Evolutionary conservation across 345 rosid species (phyloP).

Genomic region (Euphorbia tirucalli): DNA sequence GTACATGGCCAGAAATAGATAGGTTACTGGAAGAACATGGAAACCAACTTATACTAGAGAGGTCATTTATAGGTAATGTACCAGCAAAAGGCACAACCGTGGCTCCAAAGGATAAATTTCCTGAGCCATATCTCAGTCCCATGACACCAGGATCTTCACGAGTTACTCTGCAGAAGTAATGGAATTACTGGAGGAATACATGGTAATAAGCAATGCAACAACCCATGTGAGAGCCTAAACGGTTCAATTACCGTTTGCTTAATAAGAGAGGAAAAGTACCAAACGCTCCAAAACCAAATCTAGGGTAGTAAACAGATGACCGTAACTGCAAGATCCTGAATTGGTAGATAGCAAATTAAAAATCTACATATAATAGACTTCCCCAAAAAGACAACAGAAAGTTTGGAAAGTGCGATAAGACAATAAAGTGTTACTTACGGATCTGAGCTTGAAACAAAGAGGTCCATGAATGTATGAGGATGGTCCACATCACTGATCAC

Average conservation of each 20-base stretch:
- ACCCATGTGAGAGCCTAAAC: not conserved
- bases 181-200: conserved; percentile 18
- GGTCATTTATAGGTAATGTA: conserved; percentile 17
- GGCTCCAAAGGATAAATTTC: conserved; percentile 67
- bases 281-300: conserved; percentile 78
- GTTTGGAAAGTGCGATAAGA: not conserved
- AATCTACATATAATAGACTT: not conserved
- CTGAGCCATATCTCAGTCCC: conserved; percentile 86
- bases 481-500: conserved; percentile 71
- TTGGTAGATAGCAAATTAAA: conserved; percentile 25
- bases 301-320: conserved; percentile 69
- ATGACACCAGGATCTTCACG: conserved; percentile 62
- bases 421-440: conserved; percentile 46
- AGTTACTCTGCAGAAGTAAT: conserved; percentile 36
- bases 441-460: conserved; percentile 69
- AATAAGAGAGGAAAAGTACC: conserved; percentile 60
- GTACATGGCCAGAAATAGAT: not conserved
- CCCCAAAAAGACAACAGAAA: not conserved
- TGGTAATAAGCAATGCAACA: not conserved
- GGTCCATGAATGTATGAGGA: conserved; percentile 91
- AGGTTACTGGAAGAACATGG: not conserved
- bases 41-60: not conserved
- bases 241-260: conserved; percentile 43
- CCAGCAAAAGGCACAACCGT: conserved; percentile 57
- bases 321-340: conserved; percentile 62